Percentiles rank a stretch among this genome's conserved stretches.
Evolutionary conservation across 2,329 filamentous ascomycete genomes (phyloP).

Genomic region (Teratosphaeria destructans): DNA sequence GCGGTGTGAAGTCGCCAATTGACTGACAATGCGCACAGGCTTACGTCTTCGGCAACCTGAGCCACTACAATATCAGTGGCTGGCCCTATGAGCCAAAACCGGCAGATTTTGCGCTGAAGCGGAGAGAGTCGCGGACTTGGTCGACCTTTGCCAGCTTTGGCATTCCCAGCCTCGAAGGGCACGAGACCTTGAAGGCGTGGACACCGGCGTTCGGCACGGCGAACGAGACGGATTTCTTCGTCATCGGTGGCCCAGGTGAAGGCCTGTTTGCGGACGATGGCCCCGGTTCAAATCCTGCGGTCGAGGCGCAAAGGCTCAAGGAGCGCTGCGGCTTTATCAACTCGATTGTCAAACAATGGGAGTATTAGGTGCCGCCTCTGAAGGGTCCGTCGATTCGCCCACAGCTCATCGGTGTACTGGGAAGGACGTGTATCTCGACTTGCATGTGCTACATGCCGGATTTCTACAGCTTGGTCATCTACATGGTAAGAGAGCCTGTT

Average conservation of each 20-base stretch:
- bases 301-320: constrained; percentile 31
- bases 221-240: constrained; percentile 27
- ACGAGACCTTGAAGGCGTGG: constrained; percentile 35
- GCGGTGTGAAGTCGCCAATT: background rate
- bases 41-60: constrained; percentile 37
- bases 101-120: constrained; percentile 32
- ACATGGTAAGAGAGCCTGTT: too few species aligned
- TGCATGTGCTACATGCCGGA: too few species aligned
- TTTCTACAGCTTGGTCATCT: too few species aligned
- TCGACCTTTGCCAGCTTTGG: constrained; percentile 36
- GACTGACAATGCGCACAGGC: constrained; percentile 13
- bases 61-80: constrained; percentile 35
- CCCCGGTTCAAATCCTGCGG: constrained; percentile 16
- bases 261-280: constrained; percentile 34
- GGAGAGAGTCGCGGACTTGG: constrained; percentile 38
- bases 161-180: constrained; percentile 21
- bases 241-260: constrained; percentile 37
- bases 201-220: constrained; percentile 25
- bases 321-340: constrained; percentile 42
- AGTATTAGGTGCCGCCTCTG: background rate
- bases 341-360: constrained; percentile 22
- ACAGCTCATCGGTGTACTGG: background rate
- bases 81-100: constrained; percentile 21
- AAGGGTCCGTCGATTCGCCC: too few species aligned
- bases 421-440: too few species aligned